Evolutionary conservation across 31 red algal genomes (phyloP), one percentile per base, ranked within the genome.

Genomic region (Bonnemaisonia californica): DNA sequence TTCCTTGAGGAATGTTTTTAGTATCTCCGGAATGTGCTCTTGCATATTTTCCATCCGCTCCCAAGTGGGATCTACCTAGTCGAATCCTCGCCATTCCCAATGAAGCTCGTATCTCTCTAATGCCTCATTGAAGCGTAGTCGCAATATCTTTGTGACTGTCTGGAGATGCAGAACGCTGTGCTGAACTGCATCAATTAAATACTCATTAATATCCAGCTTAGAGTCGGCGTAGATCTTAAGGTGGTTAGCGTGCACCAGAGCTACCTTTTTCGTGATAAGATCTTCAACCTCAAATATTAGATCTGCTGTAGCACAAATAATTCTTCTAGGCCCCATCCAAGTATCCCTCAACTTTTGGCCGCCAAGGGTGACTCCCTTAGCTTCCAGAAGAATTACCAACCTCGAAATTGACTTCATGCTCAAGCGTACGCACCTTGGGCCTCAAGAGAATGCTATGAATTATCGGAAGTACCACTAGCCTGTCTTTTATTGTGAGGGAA

Each of bases 391-490:
- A 79, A 56, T 79, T 56, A 62, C n/a, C 1, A 21, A 62, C 54
- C n/a, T 24, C 55, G 47, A 79, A 60, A 0, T 79, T 32, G 22
- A 34, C 38, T 27, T 32, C 56, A 9, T 76, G 47, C 7, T 62
- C 74, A n/a, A 62, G 8, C 0, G 55, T 79, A 37, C 56, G 7
- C 57, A 26, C 55, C 5, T 79, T 79, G 27, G 59, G 74, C 18
- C 19, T 22, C 23, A 31, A 18, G 5, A 84, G 27, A 60, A 66
- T 40, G 29, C 27, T 56, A 21, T 81, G 59, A 19, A 83, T 1
- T 39, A 55, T 61, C 4, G 80, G 80, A 59, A 83, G 51, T 33
- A 85, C 70, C 30, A 35, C 4, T n/a, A 70, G 82, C 70, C 69
- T 62, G 11, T 63, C 74, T n/a, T 62, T 37, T 19, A n/a, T n/a